Percentiles rank a stretch among this genome's conserved stretches.
These are phyloP conservation scores for Hevea brasiliensis DNA, from an alignment of 345 rosid genomes.

Conservation along the genomic window DNA sequence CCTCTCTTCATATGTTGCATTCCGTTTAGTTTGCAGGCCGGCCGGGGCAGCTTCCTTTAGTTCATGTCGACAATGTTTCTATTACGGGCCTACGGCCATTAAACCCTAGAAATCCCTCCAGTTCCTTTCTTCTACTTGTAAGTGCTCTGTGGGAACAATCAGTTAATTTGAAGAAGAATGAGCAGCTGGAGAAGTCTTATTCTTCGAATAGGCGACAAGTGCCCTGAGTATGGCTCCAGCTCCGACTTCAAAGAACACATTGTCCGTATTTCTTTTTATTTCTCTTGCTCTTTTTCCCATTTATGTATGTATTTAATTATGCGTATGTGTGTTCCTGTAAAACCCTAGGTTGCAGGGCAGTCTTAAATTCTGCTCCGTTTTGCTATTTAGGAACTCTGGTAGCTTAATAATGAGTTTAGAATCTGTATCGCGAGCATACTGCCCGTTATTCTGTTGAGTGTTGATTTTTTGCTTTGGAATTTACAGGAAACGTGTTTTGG, in stretches of 20 bases:
- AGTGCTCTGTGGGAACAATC: background rate
- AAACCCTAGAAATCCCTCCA: background rate
- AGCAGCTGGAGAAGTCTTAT: conserved; percentile 82
- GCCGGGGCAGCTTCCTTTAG: background rate
- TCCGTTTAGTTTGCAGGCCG: background rate
- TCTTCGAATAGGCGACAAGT: conserved; percentile 87
- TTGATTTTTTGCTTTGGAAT: conserved; percentile 5
- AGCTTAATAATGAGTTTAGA: background rate
- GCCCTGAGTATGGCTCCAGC: conserved; percentile 68
- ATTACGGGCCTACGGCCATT: background rate
- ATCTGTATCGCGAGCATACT: background rate
- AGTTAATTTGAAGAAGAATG: conserved; percentile 29
- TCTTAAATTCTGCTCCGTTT: background rate
- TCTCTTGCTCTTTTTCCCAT: conserved; percentile 10
- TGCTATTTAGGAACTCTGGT: background rate
- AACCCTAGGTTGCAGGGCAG: conserved; percentile 26
- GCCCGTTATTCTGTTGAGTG: background rate
- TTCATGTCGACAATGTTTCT: background rate
- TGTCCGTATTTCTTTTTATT: conserved; percentile 34
- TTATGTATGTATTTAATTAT: background rate
- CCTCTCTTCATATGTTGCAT: no score
- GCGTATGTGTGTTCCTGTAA: background rate
- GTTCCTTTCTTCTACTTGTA: background rate
- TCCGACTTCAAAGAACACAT: conserved; percentile 82
- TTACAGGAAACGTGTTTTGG: conserved; percentile 85